phyloP scores from a whole-genome alignment of 352 stramenopile genomes.

The Globisporangium splendens region DNA sequence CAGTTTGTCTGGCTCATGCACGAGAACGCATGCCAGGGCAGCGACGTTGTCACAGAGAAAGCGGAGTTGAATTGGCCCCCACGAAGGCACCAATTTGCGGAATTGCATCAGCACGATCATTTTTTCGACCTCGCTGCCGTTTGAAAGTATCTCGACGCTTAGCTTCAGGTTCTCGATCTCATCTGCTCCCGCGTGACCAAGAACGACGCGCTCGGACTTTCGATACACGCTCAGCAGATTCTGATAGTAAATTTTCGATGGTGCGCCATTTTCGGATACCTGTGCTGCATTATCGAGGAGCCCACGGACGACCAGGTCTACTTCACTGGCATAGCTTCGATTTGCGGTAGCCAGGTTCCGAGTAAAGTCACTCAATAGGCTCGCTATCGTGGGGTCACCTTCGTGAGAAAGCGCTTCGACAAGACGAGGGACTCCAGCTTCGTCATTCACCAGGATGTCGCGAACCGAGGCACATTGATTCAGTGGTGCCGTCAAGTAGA shows the following conservation, averaged over 20 bases:
- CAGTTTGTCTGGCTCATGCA: neutral
- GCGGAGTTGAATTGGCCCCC: neutral
- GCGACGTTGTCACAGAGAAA: neutral
- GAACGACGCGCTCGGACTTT: neutral
- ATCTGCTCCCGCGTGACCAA: neutral
- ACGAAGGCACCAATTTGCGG: neutral
- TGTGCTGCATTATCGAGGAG: neutral
- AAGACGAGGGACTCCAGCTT: slow-evolving; percentile 1
- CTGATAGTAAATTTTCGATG: neutral
- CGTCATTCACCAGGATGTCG: slow-evolving; percentile 1
- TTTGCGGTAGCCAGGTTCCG: neutral
- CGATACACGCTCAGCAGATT: slow-evolving; percentile 2
- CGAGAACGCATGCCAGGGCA: neutral
- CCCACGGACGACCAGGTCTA: slow-evolving; percentile 8
- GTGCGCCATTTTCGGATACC: too few species aligned
- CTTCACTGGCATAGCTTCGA: neutral
- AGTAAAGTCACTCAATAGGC: slow-evolving; percentile 3
- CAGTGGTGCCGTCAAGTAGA: slow-evolving; percentile 8
- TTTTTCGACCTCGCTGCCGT: neutral
- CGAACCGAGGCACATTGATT: slow-evolving; percentile 8
- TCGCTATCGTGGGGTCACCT: neutral
- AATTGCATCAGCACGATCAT: neutral
- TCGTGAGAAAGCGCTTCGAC: slow-evolving; percentile 1
- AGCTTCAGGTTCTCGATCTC: slow-evolving; percentile 1
- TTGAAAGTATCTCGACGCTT: neutral